Evolutionary conservation across 164 flowering plant species (phyloP).

Genomic region (Chimonanthus salicifolius): DNA sequence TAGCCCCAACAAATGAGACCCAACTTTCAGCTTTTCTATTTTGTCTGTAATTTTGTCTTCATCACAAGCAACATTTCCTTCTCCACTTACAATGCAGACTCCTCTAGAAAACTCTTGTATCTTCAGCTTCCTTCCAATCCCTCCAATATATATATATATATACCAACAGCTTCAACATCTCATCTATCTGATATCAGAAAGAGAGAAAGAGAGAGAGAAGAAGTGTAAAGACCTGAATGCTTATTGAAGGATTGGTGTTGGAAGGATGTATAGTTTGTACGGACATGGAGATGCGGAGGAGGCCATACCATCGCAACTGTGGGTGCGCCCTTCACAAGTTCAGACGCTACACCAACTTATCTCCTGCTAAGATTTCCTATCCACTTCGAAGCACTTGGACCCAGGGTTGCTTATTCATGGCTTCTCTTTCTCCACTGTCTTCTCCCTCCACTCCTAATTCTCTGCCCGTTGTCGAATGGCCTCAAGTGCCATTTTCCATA

Average conservation of each 20-base stretch:
- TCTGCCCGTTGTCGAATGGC: background rate
- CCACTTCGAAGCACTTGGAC: conserved; percentile 8
- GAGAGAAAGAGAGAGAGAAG: conserved; percentile 8
- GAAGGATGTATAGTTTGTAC: conserved; percentile 18
- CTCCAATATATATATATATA: too few species aligned
- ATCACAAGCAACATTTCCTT: background rate
- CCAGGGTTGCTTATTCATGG: conserved; percentile 10
- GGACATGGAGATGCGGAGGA: conserved; percentile 26
- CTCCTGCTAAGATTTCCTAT: conserved; percentile 2
- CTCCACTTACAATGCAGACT: background rate
- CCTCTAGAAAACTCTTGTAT: background rate
- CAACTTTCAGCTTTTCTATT: background rate
- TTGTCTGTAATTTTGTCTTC: background rate
- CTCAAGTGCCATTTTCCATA: background rate
- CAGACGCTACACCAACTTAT: conserved; percentile 1
- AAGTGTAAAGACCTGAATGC: background rate
- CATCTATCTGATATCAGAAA: background rate
- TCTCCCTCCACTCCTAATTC: conserved; percentile 1
- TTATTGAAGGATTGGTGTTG: conserved; percentile 9
- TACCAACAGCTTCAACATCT: background rate
- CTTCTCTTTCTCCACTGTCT: background rate
- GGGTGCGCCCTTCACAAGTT: conserved; percentile 36
- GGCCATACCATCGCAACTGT: conserved; percentile 42
- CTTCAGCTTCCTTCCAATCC: background rate
- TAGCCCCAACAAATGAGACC: too few species aligned